phyloP scores from a whole-genome alignment of 495 filamentous ascomycete genomes.

The Darksidea phi region DNA sequence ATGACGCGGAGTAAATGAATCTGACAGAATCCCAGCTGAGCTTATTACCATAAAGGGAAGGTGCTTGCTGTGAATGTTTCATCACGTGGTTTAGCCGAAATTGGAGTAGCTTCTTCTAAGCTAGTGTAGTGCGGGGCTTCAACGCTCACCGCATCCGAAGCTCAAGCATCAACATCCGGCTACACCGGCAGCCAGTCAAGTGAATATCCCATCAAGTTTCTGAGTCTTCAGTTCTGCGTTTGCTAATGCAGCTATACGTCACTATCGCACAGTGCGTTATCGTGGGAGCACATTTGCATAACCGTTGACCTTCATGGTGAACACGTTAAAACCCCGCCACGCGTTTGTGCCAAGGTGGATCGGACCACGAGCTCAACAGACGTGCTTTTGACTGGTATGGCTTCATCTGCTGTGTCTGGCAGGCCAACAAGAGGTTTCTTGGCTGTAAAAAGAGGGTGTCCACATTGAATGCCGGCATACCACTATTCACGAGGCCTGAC shows the following conservation, averaged over 20 bases:
- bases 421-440: neutral
- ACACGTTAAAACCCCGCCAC: slow-evolving; percentile 13
- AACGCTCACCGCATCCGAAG: neutral
- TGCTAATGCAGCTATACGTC: slow-evolving; percentile 24
- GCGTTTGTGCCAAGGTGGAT: slow-evolving; percentile 16
- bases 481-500: neutral
- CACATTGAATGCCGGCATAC: neutral
- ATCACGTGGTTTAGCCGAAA: slow-evolving; percentile 10
- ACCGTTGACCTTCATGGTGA: neutral
- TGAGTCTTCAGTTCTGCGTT: slow-evolving; percentile 2
- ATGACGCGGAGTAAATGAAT: no score
- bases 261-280: slow-evolving; percentile 17
- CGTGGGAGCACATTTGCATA: no score
- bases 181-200: neutral
- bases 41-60: slow-evolving; percentile 15
- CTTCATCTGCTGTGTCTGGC: neutral
- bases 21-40: slow-evolving; percentile 1
- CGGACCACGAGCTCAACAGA: neutral
- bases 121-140: slow-evolving; percentile 18
- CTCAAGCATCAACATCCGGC: neutral
- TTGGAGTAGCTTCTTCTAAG: neutral
- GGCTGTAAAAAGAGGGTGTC: neutral
- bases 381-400: no score
- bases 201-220: neutral
- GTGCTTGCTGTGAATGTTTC: slow-evolving; percentile 15